Conservation (phyloP, 257 asterid species). For the Nicotiana attenuata region DNA sequence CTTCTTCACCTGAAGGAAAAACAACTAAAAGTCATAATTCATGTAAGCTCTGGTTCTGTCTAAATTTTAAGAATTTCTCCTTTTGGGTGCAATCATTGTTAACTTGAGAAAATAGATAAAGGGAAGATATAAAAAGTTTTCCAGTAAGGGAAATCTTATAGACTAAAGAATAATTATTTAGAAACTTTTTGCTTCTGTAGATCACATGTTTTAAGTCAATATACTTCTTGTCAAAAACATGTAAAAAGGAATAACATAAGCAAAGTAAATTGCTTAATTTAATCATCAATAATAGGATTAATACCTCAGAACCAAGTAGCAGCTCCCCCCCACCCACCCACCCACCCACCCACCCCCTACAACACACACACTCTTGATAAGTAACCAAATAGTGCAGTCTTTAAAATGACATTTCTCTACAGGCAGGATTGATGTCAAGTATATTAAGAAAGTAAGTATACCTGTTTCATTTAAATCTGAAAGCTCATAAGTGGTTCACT, state of each 20-base stretch:
- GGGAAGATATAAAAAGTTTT: neutral
- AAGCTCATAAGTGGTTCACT: neutral
- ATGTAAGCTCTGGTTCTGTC: neutral
- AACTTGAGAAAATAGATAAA: neutral
- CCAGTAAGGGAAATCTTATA: neutral
- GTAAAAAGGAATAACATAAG: neutral
- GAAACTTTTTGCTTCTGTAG: neutral
- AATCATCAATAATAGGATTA: neutral
- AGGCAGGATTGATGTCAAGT: neutral
- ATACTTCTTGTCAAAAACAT: neutral
- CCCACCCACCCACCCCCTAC: too few species aligned
- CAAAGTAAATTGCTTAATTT: neutral
- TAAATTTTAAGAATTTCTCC: neutral
- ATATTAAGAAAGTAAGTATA: neutral
- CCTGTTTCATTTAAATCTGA: neutral
- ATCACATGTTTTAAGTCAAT: too few species aligned
- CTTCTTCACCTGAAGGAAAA: slow-evolving; percentile 63
- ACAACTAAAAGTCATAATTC: slow-evolving; percentile 3
- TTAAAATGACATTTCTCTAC: neutral
- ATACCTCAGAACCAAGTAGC: neutral
- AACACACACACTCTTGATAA: neutral
- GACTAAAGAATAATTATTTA: neutral
- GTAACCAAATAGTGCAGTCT: neutral
- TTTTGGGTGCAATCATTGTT: neutral
- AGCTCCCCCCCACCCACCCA: too few species aligned